Base-by-base conservation (phyloP, 2,329 filamentous ascomycete genomes). In the Periconia digitata region DNA sequence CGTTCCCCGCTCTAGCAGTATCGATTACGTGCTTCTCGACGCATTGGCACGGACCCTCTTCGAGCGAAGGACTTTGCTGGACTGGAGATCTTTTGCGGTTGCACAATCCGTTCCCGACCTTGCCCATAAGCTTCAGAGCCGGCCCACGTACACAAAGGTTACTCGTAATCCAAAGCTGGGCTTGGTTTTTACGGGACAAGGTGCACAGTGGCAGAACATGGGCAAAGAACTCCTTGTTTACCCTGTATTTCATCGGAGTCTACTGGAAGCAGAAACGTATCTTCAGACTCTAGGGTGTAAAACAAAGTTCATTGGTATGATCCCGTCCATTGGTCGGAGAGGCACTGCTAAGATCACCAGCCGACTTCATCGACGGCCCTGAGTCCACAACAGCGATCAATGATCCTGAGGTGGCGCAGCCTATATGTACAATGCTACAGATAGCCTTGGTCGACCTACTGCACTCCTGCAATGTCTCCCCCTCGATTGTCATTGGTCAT, bases 171-270 rank as follows among this genome's bases (percentile, higher is more conserved):
- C 46, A 3, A 44, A 40, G 23, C 8, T 37, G 8, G 42, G 13
- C 2, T 44, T 44, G 29, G 54, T 66, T 1, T 69, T 67, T 49
- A 68, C 63, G 1, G 66, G 66, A 1, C 65, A 69, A 47, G 65
- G 66, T 12, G 64, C 65, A 3, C 62, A 66, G 32, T 68, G 56
- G 52, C 6, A 34, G 34, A 43, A 43, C 0, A 67, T 67, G 64
- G 64, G 60, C 29, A 22, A 21, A 24, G 42, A 44, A 15, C 21
- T 44, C 18, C 22, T 44, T 36, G 24, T 21, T 29, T 43, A 34
- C 15, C 23, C 27, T 2, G 6, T 21, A 24, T 43, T 43, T n/a
- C 10, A 13, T n/a, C 18, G n/a, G 27, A 43, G 24, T 8, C 12
- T 43, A 15, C n/a, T 32, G 3, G 24, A 32, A 10, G 22, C 40